Evolutionary conservation across 805 yeast genomes (phyloP).

Genomic region (Tetrapisispora iriomotensis): DNA sequence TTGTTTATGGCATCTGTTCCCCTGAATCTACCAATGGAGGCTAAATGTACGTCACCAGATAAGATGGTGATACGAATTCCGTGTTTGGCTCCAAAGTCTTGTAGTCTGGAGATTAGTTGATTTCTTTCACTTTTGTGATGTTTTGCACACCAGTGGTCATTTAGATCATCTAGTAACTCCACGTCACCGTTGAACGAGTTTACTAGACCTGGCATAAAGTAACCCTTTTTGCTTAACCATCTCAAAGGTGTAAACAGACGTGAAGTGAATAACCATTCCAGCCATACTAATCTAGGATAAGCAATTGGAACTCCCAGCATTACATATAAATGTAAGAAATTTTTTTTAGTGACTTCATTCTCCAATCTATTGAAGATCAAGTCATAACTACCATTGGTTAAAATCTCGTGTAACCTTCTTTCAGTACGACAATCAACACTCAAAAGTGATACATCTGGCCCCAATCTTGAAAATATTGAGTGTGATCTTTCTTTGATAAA

Average conservation of each 20-base stretch:
- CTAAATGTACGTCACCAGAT: constrained; percentile 89
- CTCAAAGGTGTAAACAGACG: constrained; percentile 53
- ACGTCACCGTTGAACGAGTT: constrained; percentile 89
- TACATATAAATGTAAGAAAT: constrained; percentile 65
- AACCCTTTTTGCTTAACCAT: constrained; percentile 48
- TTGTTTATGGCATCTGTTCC: constrained; percentile 41
- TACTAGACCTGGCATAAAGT: constrained; percentile 60
- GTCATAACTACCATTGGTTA: constrained; percentile 47
- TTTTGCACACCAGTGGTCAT: constrained; percentile 93
- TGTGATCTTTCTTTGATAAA: constrained; percentile 58
- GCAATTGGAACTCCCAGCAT: constrained; percentile 92
- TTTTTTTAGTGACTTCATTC: constrained; percentile 39
- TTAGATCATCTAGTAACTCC: constrained; percentile 84
- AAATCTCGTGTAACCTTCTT: constrained; percentile 52
- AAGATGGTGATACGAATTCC: constrained; percentile 74
- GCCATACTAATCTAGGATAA: constrained; percentile 88
- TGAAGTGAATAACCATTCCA: constrained; percentile 66
- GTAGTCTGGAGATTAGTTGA: constrained; percentile 47
- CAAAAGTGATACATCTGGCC: constrained; percentile 56
- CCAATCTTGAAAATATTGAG: constrained; percentile 64
- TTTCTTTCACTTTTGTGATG: constrained; percentile 85
- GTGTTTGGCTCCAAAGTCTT: constrained; percentile 51
- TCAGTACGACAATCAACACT: constrained; percentile 95
- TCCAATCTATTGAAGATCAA: constrained; percentile 49
- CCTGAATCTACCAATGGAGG: constrained; percentile 71